Evolutionary conservation across 192 early-diverging fungal genomes (phyloP), one percentile per base, ranked within the genome.

Genomic region (Dispira simplex): DNA sequence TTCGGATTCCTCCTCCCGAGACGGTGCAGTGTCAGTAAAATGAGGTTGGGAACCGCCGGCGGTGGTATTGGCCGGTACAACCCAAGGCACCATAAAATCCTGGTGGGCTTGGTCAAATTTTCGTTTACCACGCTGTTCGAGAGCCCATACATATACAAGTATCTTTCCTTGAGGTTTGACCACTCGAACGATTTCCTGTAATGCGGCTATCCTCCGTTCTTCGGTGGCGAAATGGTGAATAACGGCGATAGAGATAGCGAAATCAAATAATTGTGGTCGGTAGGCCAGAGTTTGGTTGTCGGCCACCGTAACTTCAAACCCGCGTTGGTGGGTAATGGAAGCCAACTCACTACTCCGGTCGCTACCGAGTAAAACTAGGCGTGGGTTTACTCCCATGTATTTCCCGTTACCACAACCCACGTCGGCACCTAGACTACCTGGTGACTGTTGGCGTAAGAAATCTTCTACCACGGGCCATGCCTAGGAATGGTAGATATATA

Each of bases 381-480:
- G 78, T n/a, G 72, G 73, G 66, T 95, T 94, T 3, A 95, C 87
- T 32, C 85, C 86, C 68, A 98, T 77, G 68, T 98, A 98, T 72
- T 98, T 98, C 48, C 95, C 95, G 74, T 98, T 98, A 12, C 95
- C 95, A 67, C 95, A 95, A 18, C 95, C 95, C 26, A 98, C 83
- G 74, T 98, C 95, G 1, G 87, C 90, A 13, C 95, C 95, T 2
- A 98, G 28, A 56, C 85, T 87, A 8, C 90, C 92, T 3, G 67
- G 6, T 0, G 79, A 70, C 62, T 84, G 75, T 0, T 63, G 72
- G 27, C 65, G 67, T 8, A 98, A 72, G 63, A 93, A 98, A 21
- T 79, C 66, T 59, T 94, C 90, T 0, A 98, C 90, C 0, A 97
- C 92, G 0, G 95, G 95, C 95, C 95, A 98, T 44, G 95, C 88